These are phyloP conservation scores for Candida silvatica DNA, from an alignment of 805 yeast genomes.

Conservation along the genomic window DNA sequence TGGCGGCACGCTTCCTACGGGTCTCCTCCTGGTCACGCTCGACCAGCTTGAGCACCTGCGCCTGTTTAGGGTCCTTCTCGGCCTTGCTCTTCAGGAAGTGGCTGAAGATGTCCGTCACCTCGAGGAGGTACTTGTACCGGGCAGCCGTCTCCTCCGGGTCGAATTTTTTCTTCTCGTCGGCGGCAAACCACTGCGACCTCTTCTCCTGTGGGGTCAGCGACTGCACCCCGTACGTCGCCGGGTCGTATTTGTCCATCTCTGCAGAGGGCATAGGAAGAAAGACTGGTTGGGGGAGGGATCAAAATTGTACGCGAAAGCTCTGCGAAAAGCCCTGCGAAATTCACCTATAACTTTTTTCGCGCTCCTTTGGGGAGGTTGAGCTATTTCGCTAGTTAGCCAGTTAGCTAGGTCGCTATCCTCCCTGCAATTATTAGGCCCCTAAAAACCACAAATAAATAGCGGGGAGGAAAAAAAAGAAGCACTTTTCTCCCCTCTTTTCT, in stretches of 20 bases:
- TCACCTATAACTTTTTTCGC: too few relatives aligned
- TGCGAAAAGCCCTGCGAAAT: too few relatives aligned
- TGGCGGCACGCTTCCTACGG: constrained; percentile 7
- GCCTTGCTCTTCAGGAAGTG: constrained; percentile 65
- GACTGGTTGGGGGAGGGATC: too few relatives aligned
- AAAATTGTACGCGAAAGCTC: too few relatives aligned
- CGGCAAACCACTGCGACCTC: constrained; percentile 19
- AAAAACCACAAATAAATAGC: too few relatives aligned
- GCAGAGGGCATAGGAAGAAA: too few relatives aligned
- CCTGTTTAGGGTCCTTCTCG: constrained; percentile 47
- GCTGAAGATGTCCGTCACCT: constrained; percentile 56
- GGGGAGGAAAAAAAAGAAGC: background rate
- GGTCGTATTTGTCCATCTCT: too few relatives aligned
- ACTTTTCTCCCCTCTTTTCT: background rate
- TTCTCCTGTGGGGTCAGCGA: constrained; percentile 4
- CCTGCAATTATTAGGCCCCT: too few relatives aligned
- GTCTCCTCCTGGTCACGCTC: constrained; percentile 7
- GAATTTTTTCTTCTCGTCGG: constrained; percentile 26
- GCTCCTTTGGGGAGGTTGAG: too few relatives aligned
- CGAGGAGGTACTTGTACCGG: constrained; percentile 58
- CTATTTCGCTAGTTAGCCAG: too few relatives aligned
- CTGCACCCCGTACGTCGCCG: constrained; percentile 9
- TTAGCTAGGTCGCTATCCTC: too few relatives aligned
- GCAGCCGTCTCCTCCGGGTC: constrained; percentile 53
- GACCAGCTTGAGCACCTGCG: constrained; percentile 39